Conservation (phyloP, 306 rosid genomes). For the Quercus bicolor region DNA sequence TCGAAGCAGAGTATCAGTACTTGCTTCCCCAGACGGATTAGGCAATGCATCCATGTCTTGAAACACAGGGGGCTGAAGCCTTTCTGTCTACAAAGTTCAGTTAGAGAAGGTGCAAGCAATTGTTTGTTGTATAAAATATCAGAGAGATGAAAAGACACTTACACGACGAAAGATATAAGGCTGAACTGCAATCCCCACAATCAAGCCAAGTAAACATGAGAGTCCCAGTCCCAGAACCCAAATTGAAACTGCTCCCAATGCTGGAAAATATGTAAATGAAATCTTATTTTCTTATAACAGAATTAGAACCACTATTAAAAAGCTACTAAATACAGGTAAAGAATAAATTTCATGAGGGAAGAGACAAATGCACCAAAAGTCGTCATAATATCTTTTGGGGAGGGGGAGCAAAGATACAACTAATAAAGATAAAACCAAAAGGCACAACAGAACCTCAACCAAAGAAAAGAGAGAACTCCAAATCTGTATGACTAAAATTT, state of each 20-base stretch:
- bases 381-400: too few relatives aligned
- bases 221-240: conserved; percentile 56
- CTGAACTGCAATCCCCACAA: conserved; percentile 34
- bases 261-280: conserved; percentile 23
- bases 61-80: conserved; percentile 26
- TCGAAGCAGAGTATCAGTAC: conserved; percentile 57
- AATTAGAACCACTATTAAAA: neutral
- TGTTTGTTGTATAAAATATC: neutral
- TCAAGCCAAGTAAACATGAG: conserved; percentile 37
- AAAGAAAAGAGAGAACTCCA: neutral
- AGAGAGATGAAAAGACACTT: conserved; percentile 27
- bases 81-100: conserved; percentile 59
- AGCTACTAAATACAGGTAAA: neutral
- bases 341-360: neutral
- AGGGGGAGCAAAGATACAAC: too few relatives aligned
- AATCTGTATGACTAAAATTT: too few relatives aligned
- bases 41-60: conserved; percentile 78
- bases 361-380: neutral
- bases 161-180: conserved; percentile 43
- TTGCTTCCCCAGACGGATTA: conserved; percentile 52
- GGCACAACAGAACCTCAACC: neutral
- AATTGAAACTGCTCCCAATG: conserved; percentile 33
- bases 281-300: conserved; percentile 4
- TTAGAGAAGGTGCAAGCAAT: conserved; percentile 25
- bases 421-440: neutral